Conservation (phyloP, 176 grass and related monocot species). For the Bromus sterilis region DNA sequence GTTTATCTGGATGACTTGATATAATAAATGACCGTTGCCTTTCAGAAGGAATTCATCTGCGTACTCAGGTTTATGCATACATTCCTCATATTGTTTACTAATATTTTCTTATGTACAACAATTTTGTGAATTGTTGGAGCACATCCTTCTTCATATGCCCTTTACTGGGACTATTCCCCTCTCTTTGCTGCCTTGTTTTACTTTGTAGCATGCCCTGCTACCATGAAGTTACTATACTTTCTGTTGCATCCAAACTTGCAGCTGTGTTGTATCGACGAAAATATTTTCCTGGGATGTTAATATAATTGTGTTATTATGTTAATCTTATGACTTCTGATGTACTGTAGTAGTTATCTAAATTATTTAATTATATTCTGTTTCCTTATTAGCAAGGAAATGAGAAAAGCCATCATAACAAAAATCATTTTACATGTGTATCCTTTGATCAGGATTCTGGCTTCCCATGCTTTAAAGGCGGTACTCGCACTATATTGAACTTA, state of each 20-base stretch:
- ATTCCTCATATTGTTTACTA: not conserved
- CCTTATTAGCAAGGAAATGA: not conserved
- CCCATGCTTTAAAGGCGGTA: slow-evolving; percentile 94
- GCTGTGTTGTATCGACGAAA: not conserved
- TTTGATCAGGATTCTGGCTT: slow-evolving; percentile 86
- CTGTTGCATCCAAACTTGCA: not conserved
- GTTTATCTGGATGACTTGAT: not conserved
- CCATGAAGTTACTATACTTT: not conserved
- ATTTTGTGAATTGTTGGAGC: not conserved
- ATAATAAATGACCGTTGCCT: not conserved
- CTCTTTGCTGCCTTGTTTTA: not conserved
- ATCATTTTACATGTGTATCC: slow-evolving; percentile 8
- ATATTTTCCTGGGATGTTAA: not conserved
- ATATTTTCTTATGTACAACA: not conserved
- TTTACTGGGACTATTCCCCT: too few relatives aligned
- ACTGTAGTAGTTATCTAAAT: not conserved
- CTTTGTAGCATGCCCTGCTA: not conserved
- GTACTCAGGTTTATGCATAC: not conserved
- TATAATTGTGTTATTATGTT: not conserved
- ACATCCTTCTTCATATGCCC: not conserved
- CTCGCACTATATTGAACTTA: slow-evolving; percentile 91
- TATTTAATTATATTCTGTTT: not conserved
- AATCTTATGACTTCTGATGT: not conserved
- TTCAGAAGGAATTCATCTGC: not conserved
- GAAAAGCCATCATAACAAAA: not conserved